Base-by-base conservation (phyloP, 805 yeast species). In the Myxozyma nipponensis region DNA sequence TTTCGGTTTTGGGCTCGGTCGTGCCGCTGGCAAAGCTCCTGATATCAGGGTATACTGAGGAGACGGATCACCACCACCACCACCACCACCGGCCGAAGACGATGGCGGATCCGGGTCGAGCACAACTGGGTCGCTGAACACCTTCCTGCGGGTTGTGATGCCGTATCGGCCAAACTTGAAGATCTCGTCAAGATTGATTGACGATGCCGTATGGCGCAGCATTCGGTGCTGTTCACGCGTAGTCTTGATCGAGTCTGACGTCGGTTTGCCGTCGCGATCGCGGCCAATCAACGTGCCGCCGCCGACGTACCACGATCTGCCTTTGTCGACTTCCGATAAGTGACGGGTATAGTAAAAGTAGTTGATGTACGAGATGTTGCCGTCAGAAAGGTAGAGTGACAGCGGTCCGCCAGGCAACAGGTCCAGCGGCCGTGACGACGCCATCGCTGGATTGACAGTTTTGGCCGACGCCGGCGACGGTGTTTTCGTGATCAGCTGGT, bases 151-250 rank as follows among this genome's bases (percentile, higher is more conserved):
- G 10, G 23, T 25, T 2, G 44, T 32, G 5, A 48, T 46, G 25
- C 56, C 57, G 10, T 22, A 21, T 25, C 40, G 39, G 4, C 52
- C 50, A 19, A 50, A 53, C 4, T 26, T 25, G 7, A 22, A 42
- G 9, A 53, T 43, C 17, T 24, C 32, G 30, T 53, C 57, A n/a
- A 53, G 42, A 28, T 53, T 53, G 15, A 53, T 46, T 4, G 54
- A 46, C 30, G 57, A 46, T 3, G 46, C 57, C 9, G 54, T 52
- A 22, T 53, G 57, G 24, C 50, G 57, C 13, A 28, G 32, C 32
- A 28, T 9, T 13, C 32, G 7, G 32, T 28, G 32, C 32, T 28
- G 32, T 9, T 28, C 26, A 35, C 50, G 19, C 50, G 51, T 32
- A 46, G 57, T 3, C 42, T 40, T 24, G 50, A 7, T 13, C 7